Base-by-base conservation (phyloP, 2,329 filamentous ascomycete species). In the Tolypocladium amazonense region DNA sequence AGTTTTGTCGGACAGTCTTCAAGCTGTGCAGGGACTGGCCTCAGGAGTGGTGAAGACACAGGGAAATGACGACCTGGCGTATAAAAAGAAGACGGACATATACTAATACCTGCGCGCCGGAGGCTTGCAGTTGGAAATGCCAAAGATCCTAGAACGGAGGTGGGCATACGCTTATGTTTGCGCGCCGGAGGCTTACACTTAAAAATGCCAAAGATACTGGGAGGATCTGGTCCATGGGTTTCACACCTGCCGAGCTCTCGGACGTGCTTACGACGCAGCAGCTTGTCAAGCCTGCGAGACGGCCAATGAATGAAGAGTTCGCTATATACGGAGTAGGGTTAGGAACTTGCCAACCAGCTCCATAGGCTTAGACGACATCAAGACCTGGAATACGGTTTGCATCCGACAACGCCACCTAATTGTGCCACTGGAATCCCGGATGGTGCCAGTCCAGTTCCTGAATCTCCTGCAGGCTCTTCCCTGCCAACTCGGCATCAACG, bases 361-460 rank as follows among this genome's bases (percentile, higher is more conserved):
- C 30, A 33, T 35, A n/a, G n/a, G n/a, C n/a, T n/a, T n/a, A n/a
- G 11, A 11, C 9, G 35, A 37, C 35, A 11, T 37, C 11, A 37
- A 37, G 35, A 37, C 1, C n/a, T 25, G 9, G 23, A 47, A 47
- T 25, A 12, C 7, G n/a, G 43, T 3, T 25, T 14, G 9, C 3
- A 25, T 14, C 5, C 14, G 6, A 25, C 23, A 15, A 25, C n/a
- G 23, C 23, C 43, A 18, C 43, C 38, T 58, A 62, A 12, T 52
- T 56, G 23, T 58, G 61, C 87, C 87, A 89, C 64, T 83, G 80
- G 68, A 88, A 88, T 2, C 74, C 81, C 7, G 88, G 87, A 70
- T 90, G 86, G 65, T 78, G 81, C 84, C 85, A 89, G 67, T 89
- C 86, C 62, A 89, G 67, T 65, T 85, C 81, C 63, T 83, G 77